Conservation (phyloP, 305 asterid genomes). For the Fraxinus nigra region DNA sequence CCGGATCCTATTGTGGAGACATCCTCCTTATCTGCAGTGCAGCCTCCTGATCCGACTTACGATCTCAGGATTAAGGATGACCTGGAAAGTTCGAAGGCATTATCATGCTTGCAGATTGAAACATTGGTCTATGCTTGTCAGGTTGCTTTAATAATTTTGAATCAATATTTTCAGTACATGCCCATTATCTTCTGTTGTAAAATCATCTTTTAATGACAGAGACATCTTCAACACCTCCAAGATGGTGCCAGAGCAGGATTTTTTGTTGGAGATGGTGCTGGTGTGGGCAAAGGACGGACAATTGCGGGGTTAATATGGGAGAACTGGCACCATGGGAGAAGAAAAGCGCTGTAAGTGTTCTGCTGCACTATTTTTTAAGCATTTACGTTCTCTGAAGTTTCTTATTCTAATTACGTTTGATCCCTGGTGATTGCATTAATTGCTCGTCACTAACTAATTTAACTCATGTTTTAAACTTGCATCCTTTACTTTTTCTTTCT, state of each 20-base stretch:
- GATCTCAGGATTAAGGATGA: slow-evolving; percentile 70
- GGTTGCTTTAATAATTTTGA: slow-evolving; percentile 49
- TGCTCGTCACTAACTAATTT: not conserved
- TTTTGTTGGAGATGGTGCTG: slow-evolving; percentile 99
- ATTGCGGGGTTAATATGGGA: slow-evolving; percentile 98
- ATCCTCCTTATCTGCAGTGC: slow-evolving; percentile 88
- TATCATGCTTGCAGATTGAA: slow-evolving; percentile 97
- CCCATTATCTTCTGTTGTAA: slow-evolving; percentile 18
- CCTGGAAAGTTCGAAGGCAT: slow-evolving; percentile 67
- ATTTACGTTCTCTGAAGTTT: slow-evolving; percentile 17
- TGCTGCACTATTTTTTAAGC: slow-evolving; percentile 15
- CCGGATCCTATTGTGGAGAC: slow-evolving; percentile 99
- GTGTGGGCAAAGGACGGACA: slow-evolving; percentile 98
- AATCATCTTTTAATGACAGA: slow-evolving; percentile 45
- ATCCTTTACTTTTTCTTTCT: slow-evolving; percentile 14
- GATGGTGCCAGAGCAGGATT: slow-evolving; percentile 90
- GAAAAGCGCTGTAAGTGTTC: slow-evolving; percentile 77
- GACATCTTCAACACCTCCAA: slow-evolving; percentile 89
- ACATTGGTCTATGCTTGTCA: slow-evolving; percentile 94
- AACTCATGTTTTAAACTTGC: slow-evolving; percentile 12
- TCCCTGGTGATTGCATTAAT: slow-evolving; percentile 15
- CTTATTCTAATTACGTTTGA: not conserved
- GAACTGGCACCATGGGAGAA: slow-evolving; percentile 90
- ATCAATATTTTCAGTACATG: slow-evolving; percentile 13
- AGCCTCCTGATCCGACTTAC: slow-evolving; percentile 96